Conservation (phyloP, 352 stramenopile species). For the Pythium dissimile region DNA sequence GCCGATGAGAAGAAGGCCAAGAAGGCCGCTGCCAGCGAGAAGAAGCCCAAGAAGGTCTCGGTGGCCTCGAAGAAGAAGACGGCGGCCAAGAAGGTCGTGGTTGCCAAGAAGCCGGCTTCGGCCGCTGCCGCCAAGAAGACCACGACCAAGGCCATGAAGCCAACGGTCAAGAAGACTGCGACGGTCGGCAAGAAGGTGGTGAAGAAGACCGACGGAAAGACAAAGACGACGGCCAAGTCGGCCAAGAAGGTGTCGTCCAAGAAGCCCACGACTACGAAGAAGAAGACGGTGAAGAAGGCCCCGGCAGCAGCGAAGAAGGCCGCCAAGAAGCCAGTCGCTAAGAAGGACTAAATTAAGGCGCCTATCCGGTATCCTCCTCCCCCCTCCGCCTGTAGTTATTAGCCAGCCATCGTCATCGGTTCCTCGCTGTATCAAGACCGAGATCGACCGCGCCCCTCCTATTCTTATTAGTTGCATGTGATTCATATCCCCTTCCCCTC, state of each 20-base stretch:
- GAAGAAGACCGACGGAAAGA: slow-evolving; percentile 31
- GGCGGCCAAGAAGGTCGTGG: slow-evolving; percentile 24
- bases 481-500: too few relatives aligned
- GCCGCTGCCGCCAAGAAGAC: slow-evolving; percentile 26
- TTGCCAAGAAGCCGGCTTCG: slow-evolving; percentile 46
- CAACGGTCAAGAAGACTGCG: slow-evolving; percentile 22
- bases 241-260: slow-evolving; percentile 41
- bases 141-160: slow-evolving; percentile 27
- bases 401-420: slow-evolving; percentile 5
- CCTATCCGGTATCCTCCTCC: not conserved
- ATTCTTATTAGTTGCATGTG: not conserved
- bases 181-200: slow-evolving; percentile 35
- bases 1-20: slow-evolving; percentile 88
- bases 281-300: slow-evolving; percentile 53
- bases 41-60: slow-evolving; percentile 34
- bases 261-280: slow-evolving; percentile 62
- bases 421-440: not conserved
- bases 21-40: slow-evolving; percentile 22
- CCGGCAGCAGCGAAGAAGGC: slow-evolving; percentile 28
- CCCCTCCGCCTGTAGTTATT: slow-evolving; percentile 19
- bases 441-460: not conserved
- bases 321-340: slow-evolving; percentile 25
- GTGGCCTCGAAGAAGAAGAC: slow-evolving; percentile 47
- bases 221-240: slow-evolving; percentile 47
- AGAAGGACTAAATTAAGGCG: slow-evolving; percentile 39